A percentile compares a stretch with the other conserved stretches of the same genome.
These are phyloP conservation scores for Scutellaria baicalensis DNA, from an alignment of 257 asterid species.

Conservation along the genomic window DNA sequence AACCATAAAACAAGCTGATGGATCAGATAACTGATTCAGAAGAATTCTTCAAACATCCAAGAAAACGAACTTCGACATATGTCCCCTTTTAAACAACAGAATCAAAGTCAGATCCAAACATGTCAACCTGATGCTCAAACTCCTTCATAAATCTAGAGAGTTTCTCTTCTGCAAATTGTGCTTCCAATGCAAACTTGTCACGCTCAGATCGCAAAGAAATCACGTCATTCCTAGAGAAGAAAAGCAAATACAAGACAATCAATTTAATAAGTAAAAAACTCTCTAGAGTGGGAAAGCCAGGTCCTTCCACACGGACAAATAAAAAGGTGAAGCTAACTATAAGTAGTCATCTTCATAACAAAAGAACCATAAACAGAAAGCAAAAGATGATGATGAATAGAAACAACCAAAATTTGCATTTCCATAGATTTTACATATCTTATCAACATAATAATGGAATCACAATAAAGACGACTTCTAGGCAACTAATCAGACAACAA, in stretches of 20 bases:
- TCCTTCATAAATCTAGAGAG: slow-evolving; percentile 73
- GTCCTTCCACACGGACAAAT: too few species aligned
- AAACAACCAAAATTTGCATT: too few species aligned
- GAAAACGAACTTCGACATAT: background rate
- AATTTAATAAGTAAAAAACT: background rate
- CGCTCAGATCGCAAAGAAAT: slow-evolving; percentile 65
- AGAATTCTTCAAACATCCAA: background rate
- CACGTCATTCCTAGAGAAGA: slow-evolving; percentile 45
- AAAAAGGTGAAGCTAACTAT: too few species aligned
- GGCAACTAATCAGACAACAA: too few species aligned
- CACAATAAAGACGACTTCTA: too few species aligned
- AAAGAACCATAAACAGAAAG: too few species aligned
- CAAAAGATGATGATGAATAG: too few species aligned
- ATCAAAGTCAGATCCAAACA: background rate
- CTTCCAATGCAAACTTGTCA: slow-evolving; percentile 71
- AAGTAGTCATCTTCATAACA: too few species aligned
- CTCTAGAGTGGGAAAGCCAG: too few species aligned
- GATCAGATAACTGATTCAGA: slow-evolving; percentile 2
- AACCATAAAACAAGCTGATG: slow-evolving; percentile 1
- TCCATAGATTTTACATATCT: too few species aligned
- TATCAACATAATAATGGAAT: too few species aligned
- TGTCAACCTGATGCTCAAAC: slow-evolving; percentile 70
- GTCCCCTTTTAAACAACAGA: background rate
- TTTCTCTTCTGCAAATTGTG: slow-evolving; percentile 63
- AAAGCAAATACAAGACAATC: background rate